Evolutionary conservation across 495 filamentous ascomycete species (phyloP).

Genomic region (Penicillium subrubescens): DNA sequence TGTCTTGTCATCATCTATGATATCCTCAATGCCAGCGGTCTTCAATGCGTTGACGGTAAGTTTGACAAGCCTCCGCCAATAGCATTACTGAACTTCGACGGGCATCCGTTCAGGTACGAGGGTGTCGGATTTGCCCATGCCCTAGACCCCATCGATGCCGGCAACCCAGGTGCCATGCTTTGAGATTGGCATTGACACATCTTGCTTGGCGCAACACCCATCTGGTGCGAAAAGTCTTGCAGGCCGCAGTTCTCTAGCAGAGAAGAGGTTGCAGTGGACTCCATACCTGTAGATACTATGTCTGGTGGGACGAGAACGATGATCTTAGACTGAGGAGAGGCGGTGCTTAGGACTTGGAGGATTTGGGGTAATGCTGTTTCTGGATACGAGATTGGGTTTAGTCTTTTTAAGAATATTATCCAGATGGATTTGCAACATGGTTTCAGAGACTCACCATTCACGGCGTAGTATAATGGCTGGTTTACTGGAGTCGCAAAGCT

Average conservation of each 20-base stretch:
- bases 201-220: background rate
- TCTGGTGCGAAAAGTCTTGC: background rate
- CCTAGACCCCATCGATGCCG: background rate
- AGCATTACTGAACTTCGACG: conserved; percentile 3
- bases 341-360: conserved; percentile 18
- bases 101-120: background rate
- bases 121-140: background rate
- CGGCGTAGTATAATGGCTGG: conserved; percentile 25
- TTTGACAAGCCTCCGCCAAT: background rate
- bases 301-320: conserved; percentile 25
- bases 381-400: conserved; percentile 1
- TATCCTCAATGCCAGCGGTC: too few relatives aligned
- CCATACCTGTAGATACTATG: background rate
- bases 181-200: conserved; percentile 12
- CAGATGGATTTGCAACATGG: background rate
- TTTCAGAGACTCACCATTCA: conserved; percentile 16
- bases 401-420: background rate
- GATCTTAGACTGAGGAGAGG: conserved; percentile 21
- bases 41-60: background rate
- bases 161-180: background rate
- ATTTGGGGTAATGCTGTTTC: conserved; percentile 28
- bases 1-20: background rate
- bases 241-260: background rate
- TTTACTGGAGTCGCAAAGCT: background rate
- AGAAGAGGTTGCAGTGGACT: background rate